phyloP scores from a whole-genome alignment of 192 early-diverging fungal genomes.

The Entomortierella parvispora region DNA sequence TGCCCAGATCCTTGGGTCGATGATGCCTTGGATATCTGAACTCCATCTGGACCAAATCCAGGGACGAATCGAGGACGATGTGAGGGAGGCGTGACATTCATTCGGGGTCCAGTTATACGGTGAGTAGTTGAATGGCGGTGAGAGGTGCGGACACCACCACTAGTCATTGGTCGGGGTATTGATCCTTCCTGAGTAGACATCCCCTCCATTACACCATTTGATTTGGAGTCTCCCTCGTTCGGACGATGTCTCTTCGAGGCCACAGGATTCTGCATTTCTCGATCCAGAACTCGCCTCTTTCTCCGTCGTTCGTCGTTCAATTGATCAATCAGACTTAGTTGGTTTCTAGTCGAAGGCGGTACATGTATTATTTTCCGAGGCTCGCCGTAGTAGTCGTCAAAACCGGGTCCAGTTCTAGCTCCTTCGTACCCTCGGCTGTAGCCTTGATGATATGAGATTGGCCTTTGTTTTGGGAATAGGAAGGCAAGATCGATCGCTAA shows the following conservation, averaged over 20 bases:
- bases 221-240: background rate
- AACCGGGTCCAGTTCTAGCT: no score
- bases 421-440: no score
- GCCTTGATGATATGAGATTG: background rate
- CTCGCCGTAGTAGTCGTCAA: no score
- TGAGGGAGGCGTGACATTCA: background rate
- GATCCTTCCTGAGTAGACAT: background rate
- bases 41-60: slow-evolving; percentile 35
- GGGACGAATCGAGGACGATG: slow-evolving; percentile 39
- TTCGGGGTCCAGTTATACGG: background rate
- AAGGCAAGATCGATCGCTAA: slow-evolving; percentile 29
- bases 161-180: background rate
- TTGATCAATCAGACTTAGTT: slow-evolving; percentile 37
- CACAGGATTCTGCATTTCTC: slow-evolving; percentile 30
- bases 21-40: background rate
- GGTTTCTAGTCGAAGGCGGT: slow-evolving; percentile 2
- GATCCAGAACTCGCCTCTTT: slow-evolving; percentile 22
- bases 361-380: background rate
- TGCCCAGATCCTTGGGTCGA: background rate
- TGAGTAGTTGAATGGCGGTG: slow-evolving; percentile 14
- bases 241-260: slow-evolving; percentile 18
- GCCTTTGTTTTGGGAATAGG: slow-evolving; percentile 18
- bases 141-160: background rate
- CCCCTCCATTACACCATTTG: slow-evolving; percentile 6
- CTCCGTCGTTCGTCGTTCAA: slow-evolving; percentile 33